Base-by-base conservation (phyloP, 1,284 basidiomycete species). In the Golubevia pallescens region DNA sequence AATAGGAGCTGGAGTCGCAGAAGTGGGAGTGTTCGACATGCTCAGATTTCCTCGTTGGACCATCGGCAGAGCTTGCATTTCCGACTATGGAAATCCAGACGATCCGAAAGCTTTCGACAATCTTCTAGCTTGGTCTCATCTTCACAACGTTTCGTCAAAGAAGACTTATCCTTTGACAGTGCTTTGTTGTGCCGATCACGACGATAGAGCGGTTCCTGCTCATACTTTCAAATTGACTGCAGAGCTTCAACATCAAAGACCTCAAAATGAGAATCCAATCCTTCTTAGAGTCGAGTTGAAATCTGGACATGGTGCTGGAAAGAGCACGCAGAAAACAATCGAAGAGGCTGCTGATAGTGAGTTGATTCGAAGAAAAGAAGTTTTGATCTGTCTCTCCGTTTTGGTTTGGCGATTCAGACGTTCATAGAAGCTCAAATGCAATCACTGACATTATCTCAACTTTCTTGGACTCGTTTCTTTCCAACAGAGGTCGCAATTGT, bases 151-250 rank as follows among this genome's bases (percentile, higher is more conserved):
- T 8, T 63, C 75, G 20, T 54, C 51, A 1, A 63, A 60, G 60
- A 82, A 81, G 70, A 63, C 68, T 13, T 84, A 84, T 53, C 82
- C 82, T 19, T 75, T 79, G 2, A 74, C 74, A 21, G 66, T 83
- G 10, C 71, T 84, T 2, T 75, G 74, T 5, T 81, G 75, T 21
- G 80, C 77, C 0, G 82, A 84, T 54, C 82, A 84, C 66, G 81
- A 84, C 48, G 82, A 84, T 64, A 66, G 82, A 1, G 82, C 83
- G 1, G 75, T 78, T 6, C 82, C 82, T 0, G 74, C 78, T 8
- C 82, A 84, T 63, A 72, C 73, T 7, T 84, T 84, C 69, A 84
- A 84, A 65, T 54, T 83, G 42, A 76, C 78, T 53, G 81, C 81
- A 1, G 80, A 83, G 68, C 72, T 84, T 73, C 81, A 84, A 69